A percentile compares a stretch with the other conserved stretches of the same genome.
Evolutionary conservation across 495 filamentous ascomycete genomes (phyloP).

Genomic region (Penicillium tannophilum): DNA sequence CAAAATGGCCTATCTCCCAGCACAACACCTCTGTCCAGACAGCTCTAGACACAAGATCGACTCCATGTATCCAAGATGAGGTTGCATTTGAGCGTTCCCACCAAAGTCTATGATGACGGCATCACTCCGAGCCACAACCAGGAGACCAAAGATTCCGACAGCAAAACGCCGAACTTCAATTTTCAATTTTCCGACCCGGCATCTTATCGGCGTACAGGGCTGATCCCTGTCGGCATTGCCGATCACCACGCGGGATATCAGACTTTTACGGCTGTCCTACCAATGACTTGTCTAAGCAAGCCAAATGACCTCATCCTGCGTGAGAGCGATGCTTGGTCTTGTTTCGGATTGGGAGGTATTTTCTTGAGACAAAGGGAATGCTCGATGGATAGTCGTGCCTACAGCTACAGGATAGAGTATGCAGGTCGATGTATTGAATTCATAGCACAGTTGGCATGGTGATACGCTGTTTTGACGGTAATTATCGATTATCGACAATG

Average conservation of each 20-base stretch:
- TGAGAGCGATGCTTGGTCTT: neutral
- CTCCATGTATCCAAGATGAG: neutral
- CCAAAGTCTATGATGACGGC: neutral
- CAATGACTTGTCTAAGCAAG: neutral
- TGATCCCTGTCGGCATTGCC: neutral
- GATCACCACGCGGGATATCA: neutral
- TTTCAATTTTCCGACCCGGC: neutral
- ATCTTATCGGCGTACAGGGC: neutral
- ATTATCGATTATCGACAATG: neutral
- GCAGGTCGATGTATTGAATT: neutral
- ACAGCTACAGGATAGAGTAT: neutral
- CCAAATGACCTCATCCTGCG: neutral
- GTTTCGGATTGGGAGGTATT: neutral
- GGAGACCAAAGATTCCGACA: neutral
- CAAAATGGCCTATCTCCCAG: too few species aligned
- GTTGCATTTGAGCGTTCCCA: neutral
- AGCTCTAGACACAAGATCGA: neutral
- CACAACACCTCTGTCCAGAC: neutral
- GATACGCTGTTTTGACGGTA: neutral
- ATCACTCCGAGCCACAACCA: neutral
- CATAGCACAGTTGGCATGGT: neutral
- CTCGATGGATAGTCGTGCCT: neutral
- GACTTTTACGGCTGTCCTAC: neutral
- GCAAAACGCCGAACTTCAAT: neutral
- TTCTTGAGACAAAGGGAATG: neutral